phyloP scores from a whole-genome alignment of 2,329 filamentous ascomycete genomes.

The Penicillium griseofulvum region DNA sequence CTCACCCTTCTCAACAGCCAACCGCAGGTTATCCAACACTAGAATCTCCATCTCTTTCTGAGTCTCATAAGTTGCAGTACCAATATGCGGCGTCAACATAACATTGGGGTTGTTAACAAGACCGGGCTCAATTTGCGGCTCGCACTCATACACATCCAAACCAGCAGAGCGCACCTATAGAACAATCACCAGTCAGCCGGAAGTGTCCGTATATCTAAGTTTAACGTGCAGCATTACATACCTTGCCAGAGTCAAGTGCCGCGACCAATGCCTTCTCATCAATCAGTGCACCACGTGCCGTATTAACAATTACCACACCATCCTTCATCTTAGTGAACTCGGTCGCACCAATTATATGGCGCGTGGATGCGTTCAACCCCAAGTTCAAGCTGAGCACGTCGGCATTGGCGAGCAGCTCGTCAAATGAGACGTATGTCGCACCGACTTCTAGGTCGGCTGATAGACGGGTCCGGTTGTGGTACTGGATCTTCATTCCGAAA shows the following conservation, averaged over 20 bases:
- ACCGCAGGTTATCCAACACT: slow-evolving; percentile 58
- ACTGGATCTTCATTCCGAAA: slow-evolving; percentile 49
- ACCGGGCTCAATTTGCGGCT: slow-evolving; percentile 49
- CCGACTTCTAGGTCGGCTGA: slow-evolving; percentile 41
- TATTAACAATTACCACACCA: slow-evolving; percentile 46
- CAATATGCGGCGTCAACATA: slow-evolving; percentile 61
- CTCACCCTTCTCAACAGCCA: slow-evolving; percentile 55
- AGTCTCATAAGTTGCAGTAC: slow-evolving; percentile 59
- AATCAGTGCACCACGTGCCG: slow-evolving; percentile 45
- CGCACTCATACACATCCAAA: slow-evolving; percentile 49
- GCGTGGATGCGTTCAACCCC: slow-evolving; percentile 44
- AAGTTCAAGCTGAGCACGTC: slow-evolving; percentile 50
- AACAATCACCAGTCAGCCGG: not conserved
- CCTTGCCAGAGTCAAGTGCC: slow-evolving; percentile 47
- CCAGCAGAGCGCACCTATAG: slow-evolving; percentile 43
- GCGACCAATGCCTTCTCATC: slow-evolving; percentile 48
- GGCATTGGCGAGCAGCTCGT: slow-evolving; percentile 45
- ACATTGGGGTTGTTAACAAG: slow-evolving; percentile 44
- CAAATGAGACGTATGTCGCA: slow-evolving; percentile 47
- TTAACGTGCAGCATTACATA: slow-evolving; percentile 14
- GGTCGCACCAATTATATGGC: slow-evolving; percentile 47
- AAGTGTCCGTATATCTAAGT: not conserved
- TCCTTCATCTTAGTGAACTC: slow-evolving; percentile 49
- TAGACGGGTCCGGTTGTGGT: slow-evolving; percentile 47
- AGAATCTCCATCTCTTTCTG: slow-evolving; percentile 62